Evolutionary conservation across 228 moss, liverwort and hornwort species (phyloP).

Genomic region (Sphagnum fallax): DNA sequence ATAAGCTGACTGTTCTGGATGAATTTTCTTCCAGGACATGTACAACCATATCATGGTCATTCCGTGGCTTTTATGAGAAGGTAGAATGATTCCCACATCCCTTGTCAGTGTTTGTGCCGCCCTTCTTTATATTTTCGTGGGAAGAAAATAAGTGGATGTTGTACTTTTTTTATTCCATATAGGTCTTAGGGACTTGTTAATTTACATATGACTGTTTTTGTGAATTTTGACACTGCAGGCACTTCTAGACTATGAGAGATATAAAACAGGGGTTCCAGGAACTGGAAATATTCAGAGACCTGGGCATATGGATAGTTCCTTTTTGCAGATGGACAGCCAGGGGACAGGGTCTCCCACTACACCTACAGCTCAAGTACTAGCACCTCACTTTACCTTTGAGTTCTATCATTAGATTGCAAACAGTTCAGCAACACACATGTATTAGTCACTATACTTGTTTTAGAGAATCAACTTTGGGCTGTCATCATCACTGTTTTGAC

Average conservation of each 20-base stretch:
- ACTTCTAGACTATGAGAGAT: conserved; percentile 84
- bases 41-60: conserved; percentile 98
- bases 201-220: no score
- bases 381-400: neutral
- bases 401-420: neutral
- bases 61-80: conserved; percentile 96
- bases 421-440: no score
- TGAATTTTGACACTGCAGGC: conserved; percentile 38
- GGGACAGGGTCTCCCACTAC: conserved; percentile 70
- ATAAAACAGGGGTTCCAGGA: conserved; percentile 57
- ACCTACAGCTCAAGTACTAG: conserved; percentile 71
- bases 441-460: no score
- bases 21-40: conserved; percentile 65
- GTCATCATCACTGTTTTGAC: neutral
- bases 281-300: conserved; percentile 29
- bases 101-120: no score
- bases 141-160: no score
- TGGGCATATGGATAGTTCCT: conserved; percentile 25
- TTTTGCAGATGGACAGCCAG: conserved; percentile 36
- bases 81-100: conserved; percentile 17
- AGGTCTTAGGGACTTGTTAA: no score
- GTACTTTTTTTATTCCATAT: no score
- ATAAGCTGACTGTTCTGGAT: conserved; percentile 13
- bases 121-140: no score
- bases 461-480: neutral